Conservation (phyloP, 75 land plant genomes). For the Sequoia sempervirens region DNA sequence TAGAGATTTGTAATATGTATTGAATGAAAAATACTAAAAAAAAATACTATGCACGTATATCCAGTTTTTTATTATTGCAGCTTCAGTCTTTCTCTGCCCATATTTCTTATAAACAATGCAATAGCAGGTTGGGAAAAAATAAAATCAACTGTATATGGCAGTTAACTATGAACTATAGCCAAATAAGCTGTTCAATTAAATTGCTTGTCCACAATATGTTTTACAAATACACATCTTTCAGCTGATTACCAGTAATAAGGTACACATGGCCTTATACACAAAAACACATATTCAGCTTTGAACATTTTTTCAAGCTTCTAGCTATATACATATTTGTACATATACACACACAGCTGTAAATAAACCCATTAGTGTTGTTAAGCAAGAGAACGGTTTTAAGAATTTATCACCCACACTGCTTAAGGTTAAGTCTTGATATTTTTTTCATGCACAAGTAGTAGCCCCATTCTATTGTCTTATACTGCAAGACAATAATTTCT, state of each 20-base stretch:
- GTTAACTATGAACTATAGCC: neutral
- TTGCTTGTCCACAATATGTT: neutral
- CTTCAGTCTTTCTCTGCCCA: no score
- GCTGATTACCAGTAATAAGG: neutral
- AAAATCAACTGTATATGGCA: neutral
- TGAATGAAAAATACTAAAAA: no score
- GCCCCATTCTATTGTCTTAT: neutral
- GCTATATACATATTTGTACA: neutral
- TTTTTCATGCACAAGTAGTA: neutral
- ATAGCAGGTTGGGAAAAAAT: neutral
- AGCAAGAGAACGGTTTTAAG: neutral
- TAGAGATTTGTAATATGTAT: no score
- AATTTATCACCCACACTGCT: neutral
- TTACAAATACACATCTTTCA: slow-evolving; percentile 3
- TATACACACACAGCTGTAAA: neutral
- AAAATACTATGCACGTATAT: no score
- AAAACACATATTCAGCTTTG: neutral
- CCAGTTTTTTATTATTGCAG: no score
- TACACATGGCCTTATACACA: neutral
- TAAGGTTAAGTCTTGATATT: neutral
- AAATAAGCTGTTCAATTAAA: neutral
- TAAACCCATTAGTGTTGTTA: neutral
- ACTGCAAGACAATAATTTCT: neutral
- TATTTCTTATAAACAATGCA: no score
- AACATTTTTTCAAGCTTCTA: neutral